A percentile compares a stretch with the other conserved stretches of the same genome.
These are phyloP conservation scores for Termitomyces heimii DNA, from an alignment of 768 basidiomycete species.

Conservation along the genomic window DNA sequence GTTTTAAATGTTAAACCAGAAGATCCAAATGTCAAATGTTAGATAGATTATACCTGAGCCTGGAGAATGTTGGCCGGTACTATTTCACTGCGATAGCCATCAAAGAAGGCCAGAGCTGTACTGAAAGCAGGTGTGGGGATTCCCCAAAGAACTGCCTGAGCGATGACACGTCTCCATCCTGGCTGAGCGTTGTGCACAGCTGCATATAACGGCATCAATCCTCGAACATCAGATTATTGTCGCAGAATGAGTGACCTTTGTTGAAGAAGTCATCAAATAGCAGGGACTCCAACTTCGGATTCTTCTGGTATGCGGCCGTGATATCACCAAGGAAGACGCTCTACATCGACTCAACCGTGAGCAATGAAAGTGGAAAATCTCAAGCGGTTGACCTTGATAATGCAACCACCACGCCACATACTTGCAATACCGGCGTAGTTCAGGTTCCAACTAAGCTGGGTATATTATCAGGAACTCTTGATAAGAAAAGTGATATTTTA, in stretches of 20 bases:
- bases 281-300: slow-evolving; percentile 78
- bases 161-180: slow-evolving; percentile 96
- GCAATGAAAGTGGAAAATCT: too few relatives aligned
- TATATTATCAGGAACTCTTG: neutral
- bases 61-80: slow-evolving; percentile 94
- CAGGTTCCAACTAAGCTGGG: slow-evolving; percentile 77
- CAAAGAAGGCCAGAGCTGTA: slow-evolving; percentile 97
- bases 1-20: neutral
- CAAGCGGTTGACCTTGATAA: slow-evolving; percentile 70
- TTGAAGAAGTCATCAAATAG: slow-evolving; percentile 98
- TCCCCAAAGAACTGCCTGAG: slow-evolving; percentile 96
- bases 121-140: slow-evolving; percentile 97
- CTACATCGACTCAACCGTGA: slow-evolving; percentile 23
- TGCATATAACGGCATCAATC: slow-evolving; percentile 18
- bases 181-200: slow-evolving; percentile 93
- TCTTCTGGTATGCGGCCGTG: slow-evolving; percentile 85
- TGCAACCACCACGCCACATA: slow-evolving; percentile 99
- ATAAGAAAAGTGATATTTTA: neutral
- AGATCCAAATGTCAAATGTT: neutral
- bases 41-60: slow-evolving; percentile 59
- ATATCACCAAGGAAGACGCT: slow-evolving; percentile 95
- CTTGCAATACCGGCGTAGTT: slow-evolving; percentile 97
- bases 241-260: slow-evolving; percentile 47
- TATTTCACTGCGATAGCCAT: slow-evolving; percentile 94
- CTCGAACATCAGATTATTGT: neutral